Evolutionary conservation across 208 protist genomes (phyloP).

Genomic region (Herpetomonas muscarum): DNA sequence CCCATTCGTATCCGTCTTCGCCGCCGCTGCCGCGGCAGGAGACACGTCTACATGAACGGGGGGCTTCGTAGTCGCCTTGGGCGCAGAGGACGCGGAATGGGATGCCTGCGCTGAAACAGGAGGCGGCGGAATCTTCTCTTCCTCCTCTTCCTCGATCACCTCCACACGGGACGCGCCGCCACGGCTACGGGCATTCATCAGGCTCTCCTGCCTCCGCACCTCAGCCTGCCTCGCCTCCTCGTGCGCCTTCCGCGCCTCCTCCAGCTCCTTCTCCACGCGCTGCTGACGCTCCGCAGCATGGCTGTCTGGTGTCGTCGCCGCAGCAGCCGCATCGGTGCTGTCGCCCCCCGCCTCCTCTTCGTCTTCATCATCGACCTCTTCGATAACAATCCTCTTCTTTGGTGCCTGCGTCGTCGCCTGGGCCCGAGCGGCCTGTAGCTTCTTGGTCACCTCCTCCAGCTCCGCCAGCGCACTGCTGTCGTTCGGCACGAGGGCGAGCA

Average conservation of each 20-base stretch:
- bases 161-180: conserved; percentile 61
- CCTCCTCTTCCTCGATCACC: conserved; percentile 52
- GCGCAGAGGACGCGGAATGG: conserved; percentile 6
- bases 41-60: too few species aligned
- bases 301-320: conserved; percentile 7
- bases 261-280: conserved; percentile 37
- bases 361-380: conserved; percentile 84
- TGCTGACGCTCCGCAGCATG: conserved; percentile 23
- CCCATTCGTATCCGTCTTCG: not conserved
- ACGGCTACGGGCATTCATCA: conserved; percentile 25
- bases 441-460: conserved; percentile 68
- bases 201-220: conserved; percentile 27
- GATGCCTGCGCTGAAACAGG: not conserved
- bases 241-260: conserved; percentile 20
- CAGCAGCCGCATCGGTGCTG: conserved; percentile 1
- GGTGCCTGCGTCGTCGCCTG: conserved; percentile 6
- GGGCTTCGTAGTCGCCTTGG: not conserved
- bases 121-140: conserved; percentile 4
- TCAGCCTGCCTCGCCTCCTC: conserved; percentile 24
- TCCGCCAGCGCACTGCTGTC: conserved; percentile 66
- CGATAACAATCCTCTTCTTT: conserved; percentile 80
- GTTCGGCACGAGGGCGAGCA: conserved; percentile 70
- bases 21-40: too few species aligned
- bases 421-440: conserved; percentile 57
- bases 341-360: conserved; percentile 40